Evolutionary conservation across 1,139 yeast species (phyloP).

Genomic region (Oligophagozyma castellii): DNA sequence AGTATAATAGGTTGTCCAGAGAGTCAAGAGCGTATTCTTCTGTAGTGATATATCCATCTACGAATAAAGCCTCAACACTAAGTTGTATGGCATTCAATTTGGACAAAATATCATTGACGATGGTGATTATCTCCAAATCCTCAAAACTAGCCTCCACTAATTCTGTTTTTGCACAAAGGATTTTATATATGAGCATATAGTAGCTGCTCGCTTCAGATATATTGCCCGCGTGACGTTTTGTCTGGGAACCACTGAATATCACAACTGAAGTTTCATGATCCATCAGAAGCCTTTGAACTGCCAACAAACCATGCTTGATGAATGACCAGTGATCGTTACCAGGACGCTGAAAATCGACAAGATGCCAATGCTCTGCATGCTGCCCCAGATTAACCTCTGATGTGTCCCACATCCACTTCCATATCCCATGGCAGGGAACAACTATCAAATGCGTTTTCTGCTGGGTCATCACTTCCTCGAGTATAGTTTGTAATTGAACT

Average conservation of each 20-base stretch:
- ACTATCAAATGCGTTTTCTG: conserved; percentile 30
- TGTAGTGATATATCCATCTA: conserved; percentile 12
- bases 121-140: conserved; percentile 3
- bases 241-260: conserved; percentile 63
- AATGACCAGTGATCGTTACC: conserved; percentile 58
- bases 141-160: conserved; percentile 2
- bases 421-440: conserved; percentile 59
- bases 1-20: conserved; percentile 60
- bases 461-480: no score
- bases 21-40: conserved; percentile 77
- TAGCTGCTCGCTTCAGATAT: conserved; percentile 53
- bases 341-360: conserved; percentile 54
- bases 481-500: neutral
- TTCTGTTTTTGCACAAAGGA: conserved; percentile 6
- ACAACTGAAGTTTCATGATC: conserved; percentile 25
- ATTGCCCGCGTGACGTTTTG: conserved; percentile 39
- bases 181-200: conserved; percentile 17
- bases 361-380: conserved; percentile 39
- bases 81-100: conserved; percentile 4
- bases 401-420: conserved; percentile 27
- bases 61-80: conserved; percentile 8
- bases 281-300: conserved; percentile 24
- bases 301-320: conserved; percentile 42
- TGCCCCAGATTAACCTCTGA: conserved; percentile 27
- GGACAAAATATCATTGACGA: neutral